Conservation (phyloP, 495 filamentous ascomycete genomes). For the Aspergillus leporis region DNA sequence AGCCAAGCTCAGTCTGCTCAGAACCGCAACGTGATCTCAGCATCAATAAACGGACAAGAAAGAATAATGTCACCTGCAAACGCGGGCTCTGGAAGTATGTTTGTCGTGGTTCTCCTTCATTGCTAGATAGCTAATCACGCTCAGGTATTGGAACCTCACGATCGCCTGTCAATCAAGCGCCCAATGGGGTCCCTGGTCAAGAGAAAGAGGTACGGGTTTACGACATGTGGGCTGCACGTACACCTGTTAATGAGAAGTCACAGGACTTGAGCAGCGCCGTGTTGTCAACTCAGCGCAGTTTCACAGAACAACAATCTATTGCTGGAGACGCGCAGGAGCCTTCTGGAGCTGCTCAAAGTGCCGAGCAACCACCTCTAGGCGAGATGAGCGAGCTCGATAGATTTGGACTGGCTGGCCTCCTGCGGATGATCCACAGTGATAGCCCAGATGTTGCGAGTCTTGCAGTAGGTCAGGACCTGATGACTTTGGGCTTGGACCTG, state of each 20-base stretch:
- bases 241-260: not conserved
- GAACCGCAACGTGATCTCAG: slow-evolving; percentile 28
- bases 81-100: slow-evolving; percentile 22
- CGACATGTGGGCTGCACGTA: not conserved
- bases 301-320: slow-evolving; percentile 41
- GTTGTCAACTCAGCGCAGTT: slow-evolving; percentile 36
- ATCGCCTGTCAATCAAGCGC: slow-evolving; percentile 42
- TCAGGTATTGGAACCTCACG: slow-evolving; percentile 42
- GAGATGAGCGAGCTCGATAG: slow-evolving; percentile 80
- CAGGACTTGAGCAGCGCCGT: slow-evolving; percentile 38
- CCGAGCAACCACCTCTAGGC: slow-evolving; percentile 60
- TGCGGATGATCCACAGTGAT: slow-evolving; percentile 75
- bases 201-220: slow-evolving; percentile 43
- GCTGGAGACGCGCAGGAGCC: slow-evolving; percentile 39
- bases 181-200: slow-evolving; percentile 42
- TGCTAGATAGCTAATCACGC: slow-evolving; percentile 17
- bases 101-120: not conserved
- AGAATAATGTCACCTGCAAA: slow-evolving; percentile 35
- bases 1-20: slow-evolving; percentile 30
- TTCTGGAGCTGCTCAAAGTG: slow-evolving; percentile 36
- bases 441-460: slow-evolving; percentile 74
- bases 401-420: slow-evolving; percentile 77
- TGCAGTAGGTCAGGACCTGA: slow-evolving; percentile 77
- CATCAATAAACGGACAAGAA: slow-evolving; percentile 35
- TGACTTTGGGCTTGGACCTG: slow-evolving; percentile 74